Percentiles rank a stretch among this genome's conserved stretches.
These are phyloP conservation scores for Russula lepida DNA, from an alignment of 768 basidiomycete species.

Conservation along the genomic window DNA sequence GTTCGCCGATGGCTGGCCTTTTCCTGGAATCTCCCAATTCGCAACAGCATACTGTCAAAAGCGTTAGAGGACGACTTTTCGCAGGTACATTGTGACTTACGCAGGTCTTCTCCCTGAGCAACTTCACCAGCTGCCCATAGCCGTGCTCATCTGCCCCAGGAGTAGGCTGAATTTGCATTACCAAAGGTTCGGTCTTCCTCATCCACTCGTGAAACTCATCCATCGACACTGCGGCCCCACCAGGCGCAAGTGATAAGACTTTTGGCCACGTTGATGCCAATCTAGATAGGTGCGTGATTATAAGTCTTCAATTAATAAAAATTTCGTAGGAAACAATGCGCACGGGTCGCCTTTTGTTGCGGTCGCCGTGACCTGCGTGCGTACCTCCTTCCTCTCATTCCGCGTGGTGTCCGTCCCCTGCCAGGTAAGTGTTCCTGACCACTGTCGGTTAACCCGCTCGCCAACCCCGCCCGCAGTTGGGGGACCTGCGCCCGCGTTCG, in stretches of 20 bases:
- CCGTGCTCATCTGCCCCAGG: conserved; percentile 9
- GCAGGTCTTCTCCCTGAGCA: conserved; percentile 14
- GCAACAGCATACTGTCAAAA: conserved; percentile 17
- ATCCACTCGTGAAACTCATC: conserved; percentile 20
- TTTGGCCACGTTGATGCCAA: conserved; percentile 16
- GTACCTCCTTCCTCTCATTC: conserved; percentile 20
- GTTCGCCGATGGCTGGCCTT: neutral
- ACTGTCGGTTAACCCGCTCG: neutral
- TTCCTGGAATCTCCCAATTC: conserved; percentile 18
- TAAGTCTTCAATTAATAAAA: neutral
- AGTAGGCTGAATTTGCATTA: conserved; percentile 7
- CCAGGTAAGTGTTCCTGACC: conserved; percentile 17
- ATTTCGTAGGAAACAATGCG: neutral
- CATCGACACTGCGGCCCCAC: conserved; percentile 4
- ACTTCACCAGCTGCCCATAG: conserved; percentile 10
- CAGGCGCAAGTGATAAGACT: conserved; percentile 9
- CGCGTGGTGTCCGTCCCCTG: conserved; percentile 14
- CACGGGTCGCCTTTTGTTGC: conserved; percentile 12
- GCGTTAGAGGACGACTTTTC: neutral
- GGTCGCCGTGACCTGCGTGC: conserved; percentile 13
- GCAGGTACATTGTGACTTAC: neutral
- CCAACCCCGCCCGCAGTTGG: neutral
- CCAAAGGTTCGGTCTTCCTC: neutral
- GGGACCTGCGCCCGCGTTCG: neutral
- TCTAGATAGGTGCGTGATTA: neutral